These are phyloP conservation scores for Pelargonium citronellum DNA, from an alignment of 441 rosid species.

Conservation along the genomic window DNA sequence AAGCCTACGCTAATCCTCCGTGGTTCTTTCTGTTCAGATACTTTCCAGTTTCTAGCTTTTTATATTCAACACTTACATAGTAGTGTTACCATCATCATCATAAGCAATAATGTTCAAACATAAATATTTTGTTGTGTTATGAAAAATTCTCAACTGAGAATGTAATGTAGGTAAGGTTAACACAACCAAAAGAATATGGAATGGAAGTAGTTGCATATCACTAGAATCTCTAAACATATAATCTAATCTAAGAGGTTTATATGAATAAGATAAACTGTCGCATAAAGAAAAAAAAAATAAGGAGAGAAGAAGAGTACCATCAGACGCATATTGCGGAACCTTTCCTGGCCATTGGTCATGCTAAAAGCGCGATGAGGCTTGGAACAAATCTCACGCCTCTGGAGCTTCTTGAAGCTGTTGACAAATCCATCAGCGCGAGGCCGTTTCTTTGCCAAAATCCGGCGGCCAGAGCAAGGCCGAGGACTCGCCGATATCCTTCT, in stretches of 20 bases:
- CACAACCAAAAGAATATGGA: not conserved
- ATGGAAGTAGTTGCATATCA: not conserved
- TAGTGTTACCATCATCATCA: too few species aligned
- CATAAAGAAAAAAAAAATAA: not conserved
- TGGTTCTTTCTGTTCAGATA: too few species aligned
- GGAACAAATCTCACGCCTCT: slow-evolving; percentile 71
- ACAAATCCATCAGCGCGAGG: slow-evolving; percentile 43
- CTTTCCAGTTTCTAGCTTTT: too few species aligned
- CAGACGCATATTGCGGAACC: slow-evolving; percentile 72
- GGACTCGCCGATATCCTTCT: slow-evolving; percentile 63
- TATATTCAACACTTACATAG: too few species aligned
- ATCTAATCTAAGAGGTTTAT: not conserved
- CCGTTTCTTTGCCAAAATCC: slow-evolving; percentile 59
- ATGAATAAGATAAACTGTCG: not conserved
- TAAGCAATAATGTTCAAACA: too few species aligned
- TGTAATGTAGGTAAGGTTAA: too few species aligned
- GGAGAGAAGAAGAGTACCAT: slow-evolving; percentile 29
- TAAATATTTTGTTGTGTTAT: too few species aligned
- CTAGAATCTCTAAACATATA: not conserved
- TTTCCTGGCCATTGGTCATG: slow-evolving; percentile 60
- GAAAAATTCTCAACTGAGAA: too few species aligned
- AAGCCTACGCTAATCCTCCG: too few species aligned
- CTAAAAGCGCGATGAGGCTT: slow-evolving; percentile 53
- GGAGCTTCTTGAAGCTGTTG: slow-evolving; percentile 70
- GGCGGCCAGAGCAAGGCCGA: slow-evolving; percentile 56